Base-by-base conservation (phyloP, 2,329 filamentous ascomycete genomes). In the Aotearoamyces nothofagi region DNA sequence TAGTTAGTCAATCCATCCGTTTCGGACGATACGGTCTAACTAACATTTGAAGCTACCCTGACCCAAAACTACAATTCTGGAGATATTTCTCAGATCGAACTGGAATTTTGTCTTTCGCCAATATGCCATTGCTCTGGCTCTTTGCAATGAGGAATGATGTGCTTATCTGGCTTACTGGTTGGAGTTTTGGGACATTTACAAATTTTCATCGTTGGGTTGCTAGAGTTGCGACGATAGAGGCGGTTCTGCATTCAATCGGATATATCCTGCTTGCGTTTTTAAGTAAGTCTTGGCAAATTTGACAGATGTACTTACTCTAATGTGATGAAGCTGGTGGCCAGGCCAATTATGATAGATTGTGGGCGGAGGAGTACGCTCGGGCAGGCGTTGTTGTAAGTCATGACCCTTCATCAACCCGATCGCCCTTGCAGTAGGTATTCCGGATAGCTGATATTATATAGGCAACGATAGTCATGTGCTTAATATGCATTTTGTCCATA, bases 241-340 rank as follows among this genome's bases (percentile, higher is more conserved):
- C 70, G 2, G 56, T 78, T 2, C 46, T 73, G 0, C 76, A 81
- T 40, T 74, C 71, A 0, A 33, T 74, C 1, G 61, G 63, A 0
- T 80, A 77, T 34, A n/a, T 66, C 0, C 35, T 63, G 2, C 47
- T 64, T 14, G 51, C 63, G 4, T 34, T 35, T 8, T 22, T 22
- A n/a, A 22, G 19, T 22, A 22, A 8, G 19, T 10, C 5, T 22
- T 12, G n/a, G 22, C 9, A 23, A 12, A 23, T 3, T 92, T 82
- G 2, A 80, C 80, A 40, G 83, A 92, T 46, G 67, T 71, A 29
- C 84, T 80, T 2, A 68, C 75, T 72, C 67, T 4, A 73, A 68
- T 0, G 62, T 72, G 30, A 63, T 70, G 39, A 8, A 22, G 19
- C n/a, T n/a, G 19, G 19, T n/a, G 19, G 26, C 14, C 19, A 19